phyloP scores from a whole-genome alignment of 2,329 filamentous ascomycete species.

The Arthrobotrys musiformis region DNA sequence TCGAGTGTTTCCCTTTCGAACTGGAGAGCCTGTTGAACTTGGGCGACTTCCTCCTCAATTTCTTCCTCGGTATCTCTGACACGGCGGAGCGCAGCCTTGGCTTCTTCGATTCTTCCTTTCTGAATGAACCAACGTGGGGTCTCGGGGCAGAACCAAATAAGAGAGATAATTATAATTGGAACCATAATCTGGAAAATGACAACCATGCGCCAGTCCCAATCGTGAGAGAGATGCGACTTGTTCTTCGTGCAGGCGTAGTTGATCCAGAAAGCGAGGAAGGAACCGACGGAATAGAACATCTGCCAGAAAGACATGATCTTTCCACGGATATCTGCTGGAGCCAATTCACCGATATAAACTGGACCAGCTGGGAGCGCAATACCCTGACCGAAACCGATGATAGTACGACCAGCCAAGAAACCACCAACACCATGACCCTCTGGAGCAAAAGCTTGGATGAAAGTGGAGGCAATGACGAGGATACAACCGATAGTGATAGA shows the following conservation, averaged over 20 bases:
- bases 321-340: slow-evolving; percentile 73
- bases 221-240: slow-evolving; percentile 64
- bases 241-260: slow-evolving; percentile 73
- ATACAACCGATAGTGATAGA: slow-evolving; percentile 73
- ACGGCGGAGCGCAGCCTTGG: slow-evolving; percentile 68
- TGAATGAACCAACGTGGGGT: slow-evolving; percentile 76
- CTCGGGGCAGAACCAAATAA: slow-evolving; percentile 75
- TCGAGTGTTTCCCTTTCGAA: slow-evolving; percentile 77
- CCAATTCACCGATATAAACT: slow-evolving; percentile 76
- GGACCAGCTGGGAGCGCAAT: slow-evolving; percentile 74
- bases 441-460: slow-evolving; percentile 75
- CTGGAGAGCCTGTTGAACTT: slow-evolving; percentile 75
- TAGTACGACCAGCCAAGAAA: slow-evolving; percentile 75
- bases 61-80: slow-evolving; percentile 74
- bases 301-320: slow-evolving; percentile 78
- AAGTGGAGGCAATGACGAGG: slow-evolving; percentile 74
- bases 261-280: slow-evolving; percentile 75
- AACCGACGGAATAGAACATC: slow-evolving; percentile 74
- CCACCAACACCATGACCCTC: slow-evolving; percentile 69
- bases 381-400: slow-evolving; percentile 77
- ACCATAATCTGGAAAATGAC: slow-evolving; percentile 79
- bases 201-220: slow-evolving; percentile 80
- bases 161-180: slow-evolving; percentile 71
- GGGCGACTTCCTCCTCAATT: slow-evolving; percentile 73
- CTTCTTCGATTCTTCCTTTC: slow-evolving; percentile 71